A percentile compares a stretch with the other conserved stretches of the same genome.
These are phyloP conservation scores for Colletotrichum sansevieriae DNA, from an alignment of 2,329 filamentous ascomycete species.

Conservation along the genomic window DNA sequence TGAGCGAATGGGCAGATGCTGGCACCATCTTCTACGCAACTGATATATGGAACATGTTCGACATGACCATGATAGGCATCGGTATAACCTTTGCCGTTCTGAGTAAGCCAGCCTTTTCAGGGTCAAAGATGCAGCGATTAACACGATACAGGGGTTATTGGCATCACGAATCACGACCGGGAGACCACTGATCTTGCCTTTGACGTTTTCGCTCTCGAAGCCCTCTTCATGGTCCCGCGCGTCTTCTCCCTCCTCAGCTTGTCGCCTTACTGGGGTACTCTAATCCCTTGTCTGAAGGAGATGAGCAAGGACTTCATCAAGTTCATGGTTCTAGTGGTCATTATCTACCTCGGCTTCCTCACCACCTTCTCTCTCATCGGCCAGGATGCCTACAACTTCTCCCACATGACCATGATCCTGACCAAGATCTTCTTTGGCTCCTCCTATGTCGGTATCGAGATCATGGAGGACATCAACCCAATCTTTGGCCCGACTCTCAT, in stretches of 20 bases:
- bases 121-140: slow-evolving; percentile 29
- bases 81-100: slow-evolving; percentile 78
- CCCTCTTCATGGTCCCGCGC: slow-evolving; percentile 88
- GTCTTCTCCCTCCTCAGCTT: slow-evolving; percentile 89
- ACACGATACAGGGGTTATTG: slow-evolving; percentile 69
- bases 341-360: slow-evolving; percentile 88
- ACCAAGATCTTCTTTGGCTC: slow-evolving; percentile 87
- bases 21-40: slow-evolving; percentile 87
- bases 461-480: slow-evolving; percentile 71
- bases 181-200: slow-evolving; percentile 83
- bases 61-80: slow-evolving; percentile 80
- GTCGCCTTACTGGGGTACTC: slow-evolving; percentile 89
- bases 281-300: slow-evolving; percentile 91
- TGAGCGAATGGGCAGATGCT: slow-evolving; percentile 87
- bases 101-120: slow-evolving; percentile 65
- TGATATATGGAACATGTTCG: slow-evolving; percentile 85
- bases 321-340: slow-evolving; percentile 83
- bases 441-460: slow-evolving; percentile 79
- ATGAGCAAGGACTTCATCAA: slow-evolving; percentile 96
- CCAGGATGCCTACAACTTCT: slow-evolving; percentile 74
- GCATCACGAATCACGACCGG: slow-evolving; percentile 70
- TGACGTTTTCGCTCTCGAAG: slow-evolving; percentile 89
- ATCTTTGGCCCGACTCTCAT: slow-evolving; percentile 72
- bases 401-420: slow-evolving; percentile 80
- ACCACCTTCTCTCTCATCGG: slow-evolving; percentile 87